Evolutionary conservation across 768 basidiomycete species (phyloP), one percentile per base, ranked within the genome.

Genomic region (Trametes punicea): DNA sequence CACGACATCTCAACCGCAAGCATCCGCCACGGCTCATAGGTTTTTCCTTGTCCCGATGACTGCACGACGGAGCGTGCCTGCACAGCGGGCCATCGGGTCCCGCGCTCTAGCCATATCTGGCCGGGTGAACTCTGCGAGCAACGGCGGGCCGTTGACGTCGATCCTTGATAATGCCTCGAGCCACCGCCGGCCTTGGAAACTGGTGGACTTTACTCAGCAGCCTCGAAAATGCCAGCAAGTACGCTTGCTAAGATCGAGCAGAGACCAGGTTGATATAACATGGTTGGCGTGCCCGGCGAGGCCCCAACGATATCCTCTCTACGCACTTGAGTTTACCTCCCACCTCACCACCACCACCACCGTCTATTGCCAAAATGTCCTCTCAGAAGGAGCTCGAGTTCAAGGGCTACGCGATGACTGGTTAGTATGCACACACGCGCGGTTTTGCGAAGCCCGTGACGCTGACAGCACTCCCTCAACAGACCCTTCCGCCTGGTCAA

Each of bases 401-500:
- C 67, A 66, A 67, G 53, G 66, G 67, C 15, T 66, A 69, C 52
- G 65, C 67, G 15, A 62, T 66, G 58, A 60, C 60, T 13, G 65
- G 62, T 62, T 21, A 23, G 51, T 30, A 38, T 7, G 3, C 4
- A 23, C n/a, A 18, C 20, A 4, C 27, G 11, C 9, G 6, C 10
- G 6, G 8, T 6, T 3, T 47, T n/a, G 31, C 33, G 8, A 21
- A 33, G 7, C 2, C 2, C 9, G 34, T 27, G 30, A 1, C 18
- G 13, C 41, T 38, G 8, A 41, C 33, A 10, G 20, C 13, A 15
- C 15, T 40, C 18, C 6, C 2, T 15, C 34, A 7, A 3, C 34
- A 68, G 65, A 65, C 33, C 60, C 63, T 3, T 55, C 56, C 9
- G 50, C 55, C n/a, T 78, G 74, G 74, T 68, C 69, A n/a, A 64